Conservation (phyloP, 2,329 filamentous ascomycete species). For the Allantophomopsis lycopodina region DNA sequence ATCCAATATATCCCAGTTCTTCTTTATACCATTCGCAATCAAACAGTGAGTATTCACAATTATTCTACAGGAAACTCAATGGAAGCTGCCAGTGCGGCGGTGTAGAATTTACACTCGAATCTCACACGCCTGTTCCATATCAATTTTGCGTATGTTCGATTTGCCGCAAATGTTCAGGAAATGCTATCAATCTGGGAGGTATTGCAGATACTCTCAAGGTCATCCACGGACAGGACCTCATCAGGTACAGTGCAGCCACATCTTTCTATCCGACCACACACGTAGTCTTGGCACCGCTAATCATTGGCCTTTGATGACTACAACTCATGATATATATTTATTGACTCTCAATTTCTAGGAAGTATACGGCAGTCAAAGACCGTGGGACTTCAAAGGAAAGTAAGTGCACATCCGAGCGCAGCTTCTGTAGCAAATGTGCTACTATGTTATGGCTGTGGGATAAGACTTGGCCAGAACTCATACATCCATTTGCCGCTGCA, state of each 20-base stretch:
- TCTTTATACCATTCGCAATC: neutral
- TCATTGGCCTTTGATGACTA: too few relatives aligned
- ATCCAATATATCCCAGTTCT: neutral
- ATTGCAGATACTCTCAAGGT: slow-evolving; percentile 26
- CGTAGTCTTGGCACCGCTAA: too few relatives aligned
- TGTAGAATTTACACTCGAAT: slow-evolving; percentile 29
- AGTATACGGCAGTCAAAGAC: slow-evolving; percentile 28
- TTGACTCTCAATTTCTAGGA: slow-evolving; percentile 15
- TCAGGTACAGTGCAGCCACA: slow-evolving; percentile 21
- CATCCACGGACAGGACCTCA: slow-evolving; percentile 24
- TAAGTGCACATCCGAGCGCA: slow-evolving; percentile 26
- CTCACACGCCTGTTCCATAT: slow-evolving; percentile 30
- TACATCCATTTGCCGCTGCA: slow-evolving; percentile 32
- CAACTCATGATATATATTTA: neutral
- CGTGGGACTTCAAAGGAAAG: slow-evolving; percentile 24
- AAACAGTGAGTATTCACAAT: neutral
- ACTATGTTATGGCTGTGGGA: slow-evolving; percentile 33
- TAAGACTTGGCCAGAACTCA: slow-evolving; percentile 29
- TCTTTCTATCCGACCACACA: neutral
- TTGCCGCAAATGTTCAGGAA: slow-evolving; percentile 31
- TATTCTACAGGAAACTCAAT: slow-evolving; percentile 23
- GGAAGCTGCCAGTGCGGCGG: slow-evolving; percentile 33
- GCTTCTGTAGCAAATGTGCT: slow-evolving; percentile 30
- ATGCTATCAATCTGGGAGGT: slow-evolving; percentile 30
- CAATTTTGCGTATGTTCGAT: slow-evolving; percentile 33